phyloP scores from a whole-genome alignment of 257 asterid genomes.

The Solanum lycopersicoides region DNA sequence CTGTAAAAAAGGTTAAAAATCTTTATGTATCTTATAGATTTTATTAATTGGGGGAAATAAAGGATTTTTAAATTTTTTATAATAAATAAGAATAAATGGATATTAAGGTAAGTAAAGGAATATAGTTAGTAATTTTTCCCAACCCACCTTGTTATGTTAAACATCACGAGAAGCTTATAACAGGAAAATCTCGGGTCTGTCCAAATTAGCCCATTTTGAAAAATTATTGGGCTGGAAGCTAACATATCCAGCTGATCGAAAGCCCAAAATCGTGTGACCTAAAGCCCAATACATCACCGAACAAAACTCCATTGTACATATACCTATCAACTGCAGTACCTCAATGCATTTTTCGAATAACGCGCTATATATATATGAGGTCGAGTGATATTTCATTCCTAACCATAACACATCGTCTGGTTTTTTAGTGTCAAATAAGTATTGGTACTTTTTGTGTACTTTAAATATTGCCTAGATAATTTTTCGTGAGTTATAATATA shows the following conservation, averaged over 20 bases:
- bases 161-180: too few relatives aligned
- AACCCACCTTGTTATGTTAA: too few relatives aligned
- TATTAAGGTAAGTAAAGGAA: too few relatives aligned
- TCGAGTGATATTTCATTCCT: neutral
- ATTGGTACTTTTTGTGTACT: neutral
- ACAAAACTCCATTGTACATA: neutral
- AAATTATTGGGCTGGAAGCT: neutral
- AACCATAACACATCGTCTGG: neutral
- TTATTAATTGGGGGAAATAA: too few relatives aligned
- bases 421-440: neutral
- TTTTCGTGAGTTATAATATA: neutral
- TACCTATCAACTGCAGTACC: neutral
- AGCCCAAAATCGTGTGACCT: neutral
- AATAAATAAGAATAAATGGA: too few relatives aligned
- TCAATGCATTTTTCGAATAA: neutral
- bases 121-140: too few relatives aligned
- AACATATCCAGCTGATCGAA: neutral
- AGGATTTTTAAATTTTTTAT: too few relatives aligned
- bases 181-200: neutral
- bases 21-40: too few relatives aligned
- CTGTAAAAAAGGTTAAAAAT: too few relatives aligned
- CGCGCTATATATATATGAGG: too few relatives aligned
- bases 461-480: too few relatives aligned
- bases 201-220: neutral
- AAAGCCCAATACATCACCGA: neutral